Conservation (phyloP, 768 basidiomycete species). For the Hypholoma fasciculare region DNA sequence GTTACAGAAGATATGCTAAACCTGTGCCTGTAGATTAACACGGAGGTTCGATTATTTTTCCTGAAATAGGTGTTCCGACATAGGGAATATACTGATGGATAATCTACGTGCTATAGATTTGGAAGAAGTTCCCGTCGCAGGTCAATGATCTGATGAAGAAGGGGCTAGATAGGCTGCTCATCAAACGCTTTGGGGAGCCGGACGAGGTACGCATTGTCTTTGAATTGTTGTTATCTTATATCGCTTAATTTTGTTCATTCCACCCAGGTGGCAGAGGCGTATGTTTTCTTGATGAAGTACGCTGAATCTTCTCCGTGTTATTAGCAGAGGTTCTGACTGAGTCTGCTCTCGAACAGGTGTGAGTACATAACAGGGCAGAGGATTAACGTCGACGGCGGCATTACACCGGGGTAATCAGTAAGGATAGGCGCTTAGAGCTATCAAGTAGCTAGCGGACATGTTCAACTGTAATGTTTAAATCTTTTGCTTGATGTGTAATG, state of each 20-base stretch:
- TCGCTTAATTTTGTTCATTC: background rate
- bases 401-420: background rate
- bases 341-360: background rate
- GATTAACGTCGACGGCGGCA: background rate
- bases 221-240: too few relatives aligned
- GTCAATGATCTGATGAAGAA: too few relatives aligned
- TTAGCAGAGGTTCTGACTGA: background rate
- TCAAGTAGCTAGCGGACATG: too few relatives aligned
- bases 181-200: slow-evolving; percentile 1
- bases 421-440: too few relatives aligned
- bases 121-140: background rate
- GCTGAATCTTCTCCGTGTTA: background rate
- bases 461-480: too few relatives aligned
- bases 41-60: background rate
- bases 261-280: slow-evolving; percentile 1
- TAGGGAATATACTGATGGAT: too few relatives aligned
- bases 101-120: too few relatives aligned
- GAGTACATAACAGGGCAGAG: slow-evolving; percentile 7
- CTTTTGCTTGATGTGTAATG: too few relatives aligned
- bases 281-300: slow-evolving; percentile 10
- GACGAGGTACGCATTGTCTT: background rate
- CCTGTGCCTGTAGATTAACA: slow-evolving; percentile 3
- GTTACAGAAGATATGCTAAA: too few relatives aligned
- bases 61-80: too few relatives aligned
- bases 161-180: background rate